Conservation (phyloP, 2,329 filamentous ascomycete species). For the Pestalotiopsis sp. region DNA sequence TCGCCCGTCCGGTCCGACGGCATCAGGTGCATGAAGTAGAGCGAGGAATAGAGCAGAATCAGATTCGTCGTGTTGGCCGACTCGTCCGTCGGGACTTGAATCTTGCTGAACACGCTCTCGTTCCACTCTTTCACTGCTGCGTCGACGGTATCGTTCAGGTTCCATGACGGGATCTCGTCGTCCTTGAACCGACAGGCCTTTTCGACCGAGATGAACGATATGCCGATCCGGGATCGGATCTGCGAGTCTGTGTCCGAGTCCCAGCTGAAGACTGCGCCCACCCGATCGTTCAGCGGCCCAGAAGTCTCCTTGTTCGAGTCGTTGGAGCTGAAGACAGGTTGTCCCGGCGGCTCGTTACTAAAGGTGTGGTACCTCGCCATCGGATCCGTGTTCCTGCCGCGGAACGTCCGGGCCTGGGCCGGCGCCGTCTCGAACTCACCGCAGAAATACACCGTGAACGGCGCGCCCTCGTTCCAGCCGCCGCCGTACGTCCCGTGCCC, state of each 20-base stretch:
- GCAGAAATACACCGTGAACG: slow-evolving; percentile 47
- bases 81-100: slow-evolving; percentile 21
- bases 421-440: slow-evolving; percentile 43
- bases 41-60: slow-evolving; percentile 48
- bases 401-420: slow-evolving; percentile 30
- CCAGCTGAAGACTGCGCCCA: slow-evolving; percentile 12
- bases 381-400: slow-evolving; percentile 21
- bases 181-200: slow-evolving; percentile 11
- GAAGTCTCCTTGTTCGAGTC: slow-evolving; percentile 21
- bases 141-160: slow-evolving; percentile 6
- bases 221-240: neutral
- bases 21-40: slow-evolving; percentile 59
- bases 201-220: slow-evolving; percentile 6
- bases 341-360: slow-evolving; percentile 5
- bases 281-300: slow-evolving; percentile 25
- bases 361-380: slow-evolving; percentile 10
- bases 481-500: slow-evolving; percentile 47
- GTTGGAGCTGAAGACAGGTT: slow-evolving; percentile 1
- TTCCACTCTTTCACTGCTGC: slow-evolving; percentile 13
- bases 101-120: slow-evolving; percentile 4
- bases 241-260: slow-evolving; percentile 12
- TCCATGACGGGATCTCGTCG: slow-evolving; percentile 14
- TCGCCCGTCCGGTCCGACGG: slow-evolving; percentile 57
- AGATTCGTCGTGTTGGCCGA: slow-evolving; percentile 12
- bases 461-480: slow-evolving; percentile 38